A percentile compares a stretch with the other conserved stretches of the same genome.
phyloP scores from a whole-genome alignment of 305 asterid genomes.

The Fraxinus angustifolia region DNA sequence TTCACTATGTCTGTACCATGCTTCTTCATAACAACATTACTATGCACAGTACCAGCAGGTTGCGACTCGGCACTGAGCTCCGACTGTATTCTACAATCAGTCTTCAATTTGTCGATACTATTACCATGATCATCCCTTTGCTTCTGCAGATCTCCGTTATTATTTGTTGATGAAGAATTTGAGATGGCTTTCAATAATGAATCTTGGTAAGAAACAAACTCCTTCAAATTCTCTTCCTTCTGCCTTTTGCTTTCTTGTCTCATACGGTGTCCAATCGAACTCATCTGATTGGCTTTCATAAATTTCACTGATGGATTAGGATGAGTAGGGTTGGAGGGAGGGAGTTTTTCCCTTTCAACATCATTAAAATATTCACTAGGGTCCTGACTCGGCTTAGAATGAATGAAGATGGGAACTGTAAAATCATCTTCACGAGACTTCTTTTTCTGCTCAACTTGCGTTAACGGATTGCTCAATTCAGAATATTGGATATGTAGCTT shows the following conservation, averaged over 20 bases:
- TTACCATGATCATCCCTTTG: constrained; percentile 11
- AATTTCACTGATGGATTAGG: constrained; percentile 16
- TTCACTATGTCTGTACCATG: constrained; percentile 18
- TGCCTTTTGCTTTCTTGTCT: constrained; percentile 21
- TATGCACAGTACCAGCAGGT: constrained; percentile 14
- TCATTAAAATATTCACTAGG: constrained; percentile 19
- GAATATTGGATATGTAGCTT: constrained; percentile 35
- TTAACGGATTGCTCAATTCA: constrained; percentile 28
- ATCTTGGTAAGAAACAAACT: constrained; percentile 16
- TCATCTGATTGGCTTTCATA: constrained; percentile 18
- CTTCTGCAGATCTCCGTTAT: not conserved
- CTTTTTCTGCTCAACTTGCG: constrained; percentile 34
- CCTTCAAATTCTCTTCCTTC: constrained; percentile 21
- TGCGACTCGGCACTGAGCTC: constrained; percentile 19
- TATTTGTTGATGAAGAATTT: constrained; percentile 20
- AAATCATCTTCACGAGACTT: constrained; percentile 48
- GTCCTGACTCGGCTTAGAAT: constrained; percentile 23
- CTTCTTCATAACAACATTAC: constrained; percentile 18
- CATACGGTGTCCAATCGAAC: constrained; percentile 6
- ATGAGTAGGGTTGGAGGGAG: constrained; percentile 28
- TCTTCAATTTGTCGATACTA: constrained; percentile 8
- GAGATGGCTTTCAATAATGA: constrained; percentile 14
- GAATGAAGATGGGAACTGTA: constrained; percentile 44
- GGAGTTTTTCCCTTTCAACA: constrained; percentile 21
- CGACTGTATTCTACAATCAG: constrained; percentile 3